phyloP scores from a whole-genome alignment of 805 yeast genomes.

The Lachancea thermotolerans region DNA sequence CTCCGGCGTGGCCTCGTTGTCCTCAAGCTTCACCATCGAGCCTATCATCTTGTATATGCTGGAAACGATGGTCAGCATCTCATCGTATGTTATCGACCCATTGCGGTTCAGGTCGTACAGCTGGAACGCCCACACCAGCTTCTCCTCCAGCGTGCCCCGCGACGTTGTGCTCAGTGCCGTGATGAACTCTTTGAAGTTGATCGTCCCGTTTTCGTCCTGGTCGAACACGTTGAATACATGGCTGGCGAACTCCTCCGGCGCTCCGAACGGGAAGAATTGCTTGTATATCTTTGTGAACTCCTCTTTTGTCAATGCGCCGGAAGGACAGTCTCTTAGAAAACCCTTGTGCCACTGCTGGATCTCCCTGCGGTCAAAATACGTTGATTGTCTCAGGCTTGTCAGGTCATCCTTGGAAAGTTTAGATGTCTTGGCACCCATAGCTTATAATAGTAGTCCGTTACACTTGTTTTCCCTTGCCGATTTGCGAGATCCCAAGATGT shows the following conservation, averaged over 20 bases:
- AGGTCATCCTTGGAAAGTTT: conserved; percentile 88
- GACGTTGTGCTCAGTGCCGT: conserved; percentile 81
- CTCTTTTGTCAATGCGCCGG: conserved; percentile 76
- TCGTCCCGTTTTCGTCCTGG: conserved; percentile 66
- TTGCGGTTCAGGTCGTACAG: conserved; percentile 77
- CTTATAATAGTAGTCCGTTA: not conserved
- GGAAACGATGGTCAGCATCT: conserved; percentile 69
- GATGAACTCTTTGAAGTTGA: conserved; percentile 90
- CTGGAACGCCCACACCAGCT: conserved; percentile 82
- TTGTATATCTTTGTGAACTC: conserved; percentile 90
- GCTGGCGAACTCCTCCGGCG: conserved; percentile 85
- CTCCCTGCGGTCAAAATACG: conserved; percentile 89
- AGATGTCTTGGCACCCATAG: conserved; percentile 93
- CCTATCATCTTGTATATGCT: conserved; percentile 96
- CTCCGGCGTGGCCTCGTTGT: conserved; percentile 90
- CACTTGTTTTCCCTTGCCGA: too few relatives aligned
- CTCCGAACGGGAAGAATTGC: conserved; percentile 98
- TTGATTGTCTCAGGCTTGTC: conserved; percentile 69
- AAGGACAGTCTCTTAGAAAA: conserved; percentile 86
- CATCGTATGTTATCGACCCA: conserved; percentile 69
- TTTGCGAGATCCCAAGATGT: too few relatives aligned
- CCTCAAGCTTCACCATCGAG: conserved; percentile 79
- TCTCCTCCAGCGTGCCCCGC: conserved; percentile 79
- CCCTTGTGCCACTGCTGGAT: conserved; percentile 99
- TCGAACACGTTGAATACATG: conserved; percentile 88